phyloP scores from a whole-genome alignment of 163 green algal genomes.

The Scenedesmus sp. region DNA sequence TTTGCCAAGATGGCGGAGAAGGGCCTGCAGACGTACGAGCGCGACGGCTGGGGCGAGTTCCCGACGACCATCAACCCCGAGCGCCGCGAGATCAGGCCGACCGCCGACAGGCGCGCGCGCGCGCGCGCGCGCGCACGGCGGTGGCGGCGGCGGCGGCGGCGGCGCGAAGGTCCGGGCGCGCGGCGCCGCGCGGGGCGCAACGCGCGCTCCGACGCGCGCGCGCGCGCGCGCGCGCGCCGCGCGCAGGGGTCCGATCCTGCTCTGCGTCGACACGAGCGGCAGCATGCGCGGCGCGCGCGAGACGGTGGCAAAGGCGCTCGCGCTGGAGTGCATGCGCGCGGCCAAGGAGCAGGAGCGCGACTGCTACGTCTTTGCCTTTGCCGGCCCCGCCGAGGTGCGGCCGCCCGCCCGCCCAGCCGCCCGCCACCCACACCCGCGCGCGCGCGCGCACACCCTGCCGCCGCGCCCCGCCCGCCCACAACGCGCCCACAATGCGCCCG shows the following conservation, averaged over 20 bases:
- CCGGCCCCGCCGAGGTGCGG: conserved; percentile 38
- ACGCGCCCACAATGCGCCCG: no score
- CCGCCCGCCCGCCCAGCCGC: background rate
- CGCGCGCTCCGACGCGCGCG: conserved; percentile 79
- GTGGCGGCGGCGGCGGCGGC: no score
- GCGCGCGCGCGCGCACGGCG: no score
- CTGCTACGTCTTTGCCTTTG: conserved; percentile 91
- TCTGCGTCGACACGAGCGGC: conserved; percentile 87
- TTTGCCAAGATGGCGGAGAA: conserved; percentile 86
- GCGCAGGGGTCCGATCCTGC: conserved; percentile 90
- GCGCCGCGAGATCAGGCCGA: conserved; percentile 83
- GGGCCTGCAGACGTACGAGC: conserved; percentile 85
- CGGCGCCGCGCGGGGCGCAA: no score
- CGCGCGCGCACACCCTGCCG: no score
- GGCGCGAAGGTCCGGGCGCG: background rate
- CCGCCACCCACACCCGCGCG: no score
- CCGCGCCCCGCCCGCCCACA: no score
- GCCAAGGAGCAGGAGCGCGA: conserved; percentile 73
- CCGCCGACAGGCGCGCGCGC: conserved; percentile 87
- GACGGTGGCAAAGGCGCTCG: conserved; percentile 88
- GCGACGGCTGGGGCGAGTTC: conserved; percentile 88
- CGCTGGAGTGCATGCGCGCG: conserved; percentile 85
- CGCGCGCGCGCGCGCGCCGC: no score
- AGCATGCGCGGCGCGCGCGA: conserved; percentile 82
- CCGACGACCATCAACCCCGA: conserved; percentile 77